phyloP scores from a whole-genome alignment of 495 filamentous ascomycete species.

The Articulospora tetracladia region DNA sequence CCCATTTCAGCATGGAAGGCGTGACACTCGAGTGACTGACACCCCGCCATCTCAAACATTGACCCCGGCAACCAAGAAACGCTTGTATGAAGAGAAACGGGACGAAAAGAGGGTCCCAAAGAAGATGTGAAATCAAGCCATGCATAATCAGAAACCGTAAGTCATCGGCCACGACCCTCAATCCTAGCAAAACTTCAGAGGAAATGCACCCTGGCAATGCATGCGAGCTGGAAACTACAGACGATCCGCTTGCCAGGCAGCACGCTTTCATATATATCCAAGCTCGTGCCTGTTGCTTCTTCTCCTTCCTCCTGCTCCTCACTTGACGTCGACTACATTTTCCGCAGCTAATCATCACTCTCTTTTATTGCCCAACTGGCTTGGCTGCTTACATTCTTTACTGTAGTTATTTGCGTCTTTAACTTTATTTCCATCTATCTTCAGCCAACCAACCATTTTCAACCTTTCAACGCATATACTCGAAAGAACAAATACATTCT shows the following conservation, averaged over 20 bases:
- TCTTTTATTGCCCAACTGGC: conserved; percentile 53
- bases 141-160: conserved; percentile 28
- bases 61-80: conserved; percentile 21
- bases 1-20: conserved; percentile 4
- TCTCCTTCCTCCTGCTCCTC: conserved; percentile 30
- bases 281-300: conserved; percentile 41
- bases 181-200: conserved; percentile 15
- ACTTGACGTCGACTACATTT: conserved; percentile 25
- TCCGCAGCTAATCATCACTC: conserved; percentile 49
- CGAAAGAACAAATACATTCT: conserved; percentile 19
- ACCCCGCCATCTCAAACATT: conserved; percentile 23
- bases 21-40: conserved; percentile 7
- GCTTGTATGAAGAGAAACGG: conserved; percentile 22
- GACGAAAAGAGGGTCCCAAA: conserved; percentile 20
- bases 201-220: conserved; percentile 17
- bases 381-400: conserved; percentile 53
- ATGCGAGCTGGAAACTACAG: conserved; percentile 18
- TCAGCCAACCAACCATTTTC: conserved; percentile 5
- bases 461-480: not conserved
- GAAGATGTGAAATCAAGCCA: conserved; percentile 24
- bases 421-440: conserved; percentile 25
- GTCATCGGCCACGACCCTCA: conserved; percentile 17
- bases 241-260: conserved; percentile 18
- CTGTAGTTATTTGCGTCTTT: conserved; percentile 41
- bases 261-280: conserved; percentile 33